Evolutionary conservation across 176 grass and related monocot genomes (phyloP), one percentile per base, ranked within the genome.

Genomic region (Dactylis glomerata): DNA sequence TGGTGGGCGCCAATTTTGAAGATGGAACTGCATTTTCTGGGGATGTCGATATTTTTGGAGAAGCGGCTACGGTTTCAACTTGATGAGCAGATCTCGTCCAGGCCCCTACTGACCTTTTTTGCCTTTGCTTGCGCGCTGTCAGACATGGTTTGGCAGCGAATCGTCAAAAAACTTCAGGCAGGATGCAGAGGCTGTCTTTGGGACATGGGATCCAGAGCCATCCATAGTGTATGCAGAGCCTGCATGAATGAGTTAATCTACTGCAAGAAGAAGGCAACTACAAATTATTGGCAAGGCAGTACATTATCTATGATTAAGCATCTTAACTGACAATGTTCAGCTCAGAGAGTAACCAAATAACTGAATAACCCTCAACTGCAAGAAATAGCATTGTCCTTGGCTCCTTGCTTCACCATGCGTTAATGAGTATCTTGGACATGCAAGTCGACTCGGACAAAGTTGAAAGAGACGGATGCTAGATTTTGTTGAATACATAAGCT

Each of bases 111-210:
- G 32, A 64, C 42, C 33, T 46, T 79, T 79, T 55, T 79, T 5
- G 34, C 64, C 64, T 82, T 28, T 54, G 19, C 86, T 68, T 82
- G 26, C 34, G 38, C 11, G 37, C 76, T 79, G 80, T 65, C 74
- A 67, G 65, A 22, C 73, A 73, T 73, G 44, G 54, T 77, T 82
- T 71, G 31, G 65, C 44, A 45, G n/a, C 33, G 64, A 90, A 73
- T 83, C 36, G 49, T 37, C 84, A 79, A 51, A 79, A 51, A 73
- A 55, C 76, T 73, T 56, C 73, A 86, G 72, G 15, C 28, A 38
- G 54, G 77, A 40, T 28, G 79, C 79, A 79, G 84, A 73, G 74
- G 56, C 37, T 57, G 79, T 86, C 75, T 65, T 55, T 16, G 27
- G 11, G 22, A 46, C 64, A 86, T 78, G 31, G 72, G 83, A 78